A percentile compares a stretch with the other conserved stretches of the same genome.
These are phyloP conservation scores for Populus hybrid DNA, from an alignment of 441 rosid genomes.

Conservation along the genomic window DNA sequence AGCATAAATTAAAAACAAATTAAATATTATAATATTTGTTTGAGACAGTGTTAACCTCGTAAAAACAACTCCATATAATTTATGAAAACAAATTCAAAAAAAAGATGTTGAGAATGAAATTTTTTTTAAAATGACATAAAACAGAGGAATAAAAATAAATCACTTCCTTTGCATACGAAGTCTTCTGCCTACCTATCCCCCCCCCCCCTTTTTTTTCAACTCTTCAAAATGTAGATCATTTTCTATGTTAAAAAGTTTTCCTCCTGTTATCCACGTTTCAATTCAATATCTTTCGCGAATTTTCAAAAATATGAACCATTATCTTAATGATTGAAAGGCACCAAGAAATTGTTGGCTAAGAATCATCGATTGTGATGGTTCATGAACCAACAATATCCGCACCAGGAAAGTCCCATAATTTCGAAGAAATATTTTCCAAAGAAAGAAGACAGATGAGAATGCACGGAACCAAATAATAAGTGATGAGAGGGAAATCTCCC, in stretches of 20 bases:
- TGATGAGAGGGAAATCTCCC: not conserved
- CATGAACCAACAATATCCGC: not conserved
- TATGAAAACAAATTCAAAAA: too few species aligned
- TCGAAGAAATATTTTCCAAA: too few species aligned
- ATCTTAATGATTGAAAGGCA: not conserved
- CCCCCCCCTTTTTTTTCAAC: too few species aligned
- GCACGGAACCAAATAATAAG: not conserved
- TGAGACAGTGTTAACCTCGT: rapidly evolving
- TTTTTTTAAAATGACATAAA: too few species aligned
- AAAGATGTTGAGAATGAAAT: too few species aligned
- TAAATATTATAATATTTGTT: too few species aligned
- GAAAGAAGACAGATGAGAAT: not conserved
- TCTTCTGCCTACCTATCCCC: too few species aligned
- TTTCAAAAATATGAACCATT: not conserved
- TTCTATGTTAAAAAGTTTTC: not conserved
- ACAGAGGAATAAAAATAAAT: too few species aligned
- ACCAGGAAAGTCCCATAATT: not conserved
- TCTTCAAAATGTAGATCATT: not conserved
- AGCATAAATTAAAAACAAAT: rapidly evolving
- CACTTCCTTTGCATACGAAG: too few species aligned
- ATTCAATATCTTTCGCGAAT: not conserved
- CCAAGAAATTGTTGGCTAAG: not conserved
- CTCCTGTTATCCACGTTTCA: not conserved
- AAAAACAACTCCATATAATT: too few species aligned
- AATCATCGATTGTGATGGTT: not conserved